phyloP scores from a whole-genome alignment of 2,329 filamentous ascomycete species.

The Bipolaris cookei region DNA sequence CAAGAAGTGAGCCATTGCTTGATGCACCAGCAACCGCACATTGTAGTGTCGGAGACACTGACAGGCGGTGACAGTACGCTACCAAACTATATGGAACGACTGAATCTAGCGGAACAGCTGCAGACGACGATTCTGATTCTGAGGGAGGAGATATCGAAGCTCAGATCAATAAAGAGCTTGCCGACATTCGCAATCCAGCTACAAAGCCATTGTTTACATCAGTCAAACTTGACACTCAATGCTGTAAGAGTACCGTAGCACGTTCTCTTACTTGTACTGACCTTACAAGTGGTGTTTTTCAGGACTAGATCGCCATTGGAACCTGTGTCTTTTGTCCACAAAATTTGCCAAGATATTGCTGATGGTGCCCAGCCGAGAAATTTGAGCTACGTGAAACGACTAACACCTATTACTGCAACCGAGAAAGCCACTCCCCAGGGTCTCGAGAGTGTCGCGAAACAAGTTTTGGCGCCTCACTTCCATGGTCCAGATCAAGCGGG shows the following conservation, averaged over 20 bases:
- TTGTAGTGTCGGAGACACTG: constrained; percentile 14
- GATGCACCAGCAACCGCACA: neutral
- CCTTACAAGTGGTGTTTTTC: constrained; percentile 62
- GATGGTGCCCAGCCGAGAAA: constrained; percentile 58
- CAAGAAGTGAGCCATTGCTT: constrained; percentile 61
- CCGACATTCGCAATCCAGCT: constrained; percentile 62
- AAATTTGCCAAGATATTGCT: constrained; percentile 63
- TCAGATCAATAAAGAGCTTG: constrained; percentile 74
- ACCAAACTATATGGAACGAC: constrained; percentile 59
- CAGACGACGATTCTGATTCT: constrained; percentile 43
- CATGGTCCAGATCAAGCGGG: constrained; percentile 56
- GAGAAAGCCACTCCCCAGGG: constrained; percentile 73
- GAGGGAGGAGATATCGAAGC: constrained; percentile 69
- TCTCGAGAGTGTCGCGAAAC: constrained; percentile 67
- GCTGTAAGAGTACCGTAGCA: constrained; percentile 51
- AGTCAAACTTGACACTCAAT: constrained; percentile 62
- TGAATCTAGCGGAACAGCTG: constrained; percentile 50
- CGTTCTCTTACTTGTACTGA: constrained; percentile 19
- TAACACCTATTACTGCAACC: constrained; percentile 65
- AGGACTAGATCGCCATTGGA: constrained; percentile 63
- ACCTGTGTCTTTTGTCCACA: constrained; percentile 65
- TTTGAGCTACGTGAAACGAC: constrained; percentile 64
- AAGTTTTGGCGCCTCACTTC: constrained; percentile 70
- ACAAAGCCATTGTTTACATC: constrained; percentile 59
- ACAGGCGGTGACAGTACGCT: constrained; percentile 67